Percentiles rank a stretch among this genome's conserved stretches.
Conservation (phyloP, 1,284 basidiomycete genomes). For the Malassezia furfur region DNA sequence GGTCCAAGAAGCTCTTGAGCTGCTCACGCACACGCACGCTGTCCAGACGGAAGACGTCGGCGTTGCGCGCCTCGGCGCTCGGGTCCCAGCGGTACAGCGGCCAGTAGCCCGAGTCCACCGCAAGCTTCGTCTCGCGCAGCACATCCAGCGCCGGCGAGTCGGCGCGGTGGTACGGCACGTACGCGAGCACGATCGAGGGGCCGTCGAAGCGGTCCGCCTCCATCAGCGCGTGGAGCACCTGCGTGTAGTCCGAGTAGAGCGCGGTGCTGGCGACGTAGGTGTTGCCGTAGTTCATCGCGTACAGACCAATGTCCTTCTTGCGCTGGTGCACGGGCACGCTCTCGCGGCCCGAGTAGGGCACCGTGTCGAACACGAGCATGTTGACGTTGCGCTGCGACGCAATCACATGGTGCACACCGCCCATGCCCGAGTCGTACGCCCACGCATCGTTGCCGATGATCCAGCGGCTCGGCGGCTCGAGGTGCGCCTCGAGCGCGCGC, state of each 20-base stretch:
- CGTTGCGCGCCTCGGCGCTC: conserved; percentile 60
- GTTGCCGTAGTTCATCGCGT: conserved; percentile 97
- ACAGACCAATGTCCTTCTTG: conserved; percentile 52
- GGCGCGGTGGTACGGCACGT: conserved; percentile 73
- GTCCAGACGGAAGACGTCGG: conserved; percentile 78
- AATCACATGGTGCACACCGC: conserved; percentile 86
- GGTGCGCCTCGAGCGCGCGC: conserved; percentile 27
- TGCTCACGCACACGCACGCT: conserved; percentile 89
- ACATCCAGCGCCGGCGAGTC: conserved; percentile 69
- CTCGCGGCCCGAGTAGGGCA: conserved; percentile 67
- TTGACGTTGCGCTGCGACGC: conserved; percentile 85
- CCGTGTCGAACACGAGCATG: conserved; percentile 83
- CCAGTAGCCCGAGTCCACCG: conserved; percentile 94
- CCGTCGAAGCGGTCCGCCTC: conserved; percentile 86
- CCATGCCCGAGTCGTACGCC: conserved; percentile 94
- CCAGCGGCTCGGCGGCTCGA: conserved; percentile 57
- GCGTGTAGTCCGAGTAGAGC: conserved; percentile 87
- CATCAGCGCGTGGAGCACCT: conserved; percentile 80
- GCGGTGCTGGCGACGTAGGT: conserved; percentile 92
- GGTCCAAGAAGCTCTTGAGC: conserved; percentile 85
- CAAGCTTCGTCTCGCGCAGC: conserved; percentile 91
- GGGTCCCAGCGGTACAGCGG: conserved; percentile 98
- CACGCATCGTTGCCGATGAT: conserved; percentile 95
- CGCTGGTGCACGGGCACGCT: conserved; percentile 41
- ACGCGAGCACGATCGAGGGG: conserved; percentile 84